Percentiles rank a stretch among this genome's conserved stretches.
These are phyloP conservation scores for Fragaria nilgerrensis DNA, from an alignment of 306 rosid species.

Conservation along the genomic window DNA sequence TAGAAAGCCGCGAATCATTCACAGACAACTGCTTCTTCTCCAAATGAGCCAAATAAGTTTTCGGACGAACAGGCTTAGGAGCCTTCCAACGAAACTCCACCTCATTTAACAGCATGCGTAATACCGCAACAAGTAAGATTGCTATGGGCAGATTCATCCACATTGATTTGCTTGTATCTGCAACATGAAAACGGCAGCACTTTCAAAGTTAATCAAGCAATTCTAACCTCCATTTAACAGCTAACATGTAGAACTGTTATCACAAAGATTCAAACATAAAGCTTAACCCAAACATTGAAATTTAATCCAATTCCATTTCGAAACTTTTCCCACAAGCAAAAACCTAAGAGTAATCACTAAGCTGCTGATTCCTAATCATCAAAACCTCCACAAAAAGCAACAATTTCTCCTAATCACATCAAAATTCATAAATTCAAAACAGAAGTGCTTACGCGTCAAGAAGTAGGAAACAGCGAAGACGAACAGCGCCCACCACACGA, in stretches of 20 bases:
- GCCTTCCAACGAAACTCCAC: conserved; percentile 82
- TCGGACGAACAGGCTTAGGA: conserved; percentile 37
- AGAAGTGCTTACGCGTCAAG: conserved; percentile 56
- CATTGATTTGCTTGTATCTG: conserved; percentile 96
- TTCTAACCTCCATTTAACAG: background rate
- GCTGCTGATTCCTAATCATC: background rate
- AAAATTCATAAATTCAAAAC: background rate
- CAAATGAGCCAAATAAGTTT: conserved; percentile 72
- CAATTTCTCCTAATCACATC: background rate
- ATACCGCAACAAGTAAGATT: conserved; percentile 60
- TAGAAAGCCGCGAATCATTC: conserved; percentile 70
- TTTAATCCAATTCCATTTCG: background rate
- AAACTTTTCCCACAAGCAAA: background rate
- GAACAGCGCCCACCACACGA: conserved; percentile 89
- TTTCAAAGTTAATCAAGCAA: background rate
- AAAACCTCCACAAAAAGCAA: background rate
- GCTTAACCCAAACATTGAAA: background rate
- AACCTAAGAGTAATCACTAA: background rate
- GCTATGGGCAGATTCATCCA: conserved; percentile 92
- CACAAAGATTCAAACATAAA: background rate
- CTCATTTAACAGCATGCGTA: conserved; percentile 61
- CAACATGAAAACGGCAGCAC: background rate
- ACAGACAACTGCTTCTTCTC: conserved; percentile 77
- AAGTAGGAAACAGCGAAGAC: conserved; percentile 74
- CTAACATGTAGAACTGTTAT: background rate